Evolutionary conservation across 164 flowering plant species (phyloP).

Genomic region (Stephania japonica): DNA sequence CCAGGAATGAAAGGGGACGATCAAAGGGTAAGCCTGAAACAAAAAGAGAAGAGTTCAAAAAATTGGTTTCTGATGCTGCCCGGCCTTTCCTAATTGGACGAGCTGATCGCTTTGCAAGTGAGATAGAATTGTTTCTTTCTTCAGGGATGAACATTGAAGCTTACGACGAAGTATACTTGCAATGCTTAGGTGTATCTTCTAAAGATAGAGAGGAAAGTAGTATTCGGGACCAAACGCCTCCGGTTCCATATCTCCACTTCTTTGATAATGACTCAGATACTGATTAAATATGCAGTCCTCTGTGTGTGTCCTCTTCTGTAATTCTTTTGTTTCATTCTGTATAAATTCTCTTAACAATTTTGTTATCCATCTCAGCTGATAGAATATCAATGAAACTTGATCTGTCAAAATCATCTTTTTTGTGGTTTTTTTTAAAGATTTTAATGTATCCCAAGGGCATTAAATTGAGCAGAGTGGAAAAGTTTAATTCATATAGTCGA

Average conservation of each 20-base stretch:
- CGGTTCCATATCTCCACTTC: constrained; percentile 35
- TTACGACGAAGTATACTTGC: constrained; percentile 62
- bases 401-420: too few species aligned
- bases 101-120: constrained; percentile 62
- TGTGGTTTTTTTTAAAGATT: too few species aligned
- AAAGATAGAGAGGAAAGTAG: constrained; percentile 16
- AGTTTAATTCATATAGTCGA: too few species aligned
- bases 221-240: constrained; percentile 15
- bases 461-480: too few species aligned
- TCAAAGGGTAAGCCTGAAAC: constrained; percentile 26
- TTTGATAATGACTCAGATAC: constrained; percentile 56
- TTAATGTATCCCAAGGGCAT: too few species aligned
- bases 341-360: neutral
- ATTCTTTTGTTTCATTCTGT: neutral
- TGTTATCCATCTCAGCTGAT: neutral
- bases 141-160: constrained; percentile 73
- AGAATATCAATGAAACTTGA: neutral
- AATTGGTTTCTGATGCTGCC: constrained; percentile 53
- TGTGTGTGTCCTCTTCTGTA: neutral
- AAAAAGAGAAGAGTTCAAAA: constrained; percentile 43
- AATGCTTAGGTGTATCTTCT: constrained; percentile 35
- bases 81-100: constrained; percentile 54
- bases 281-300: constrained; percentile 18
- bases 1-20: constrained; percentile 28
- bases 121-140: constrained; percentile 77